These are phyloP conservation scores for Bruguiera sexangula DNA, from an alignment of 345 rosid genomes.

Conservation along the genomic window DNA sequence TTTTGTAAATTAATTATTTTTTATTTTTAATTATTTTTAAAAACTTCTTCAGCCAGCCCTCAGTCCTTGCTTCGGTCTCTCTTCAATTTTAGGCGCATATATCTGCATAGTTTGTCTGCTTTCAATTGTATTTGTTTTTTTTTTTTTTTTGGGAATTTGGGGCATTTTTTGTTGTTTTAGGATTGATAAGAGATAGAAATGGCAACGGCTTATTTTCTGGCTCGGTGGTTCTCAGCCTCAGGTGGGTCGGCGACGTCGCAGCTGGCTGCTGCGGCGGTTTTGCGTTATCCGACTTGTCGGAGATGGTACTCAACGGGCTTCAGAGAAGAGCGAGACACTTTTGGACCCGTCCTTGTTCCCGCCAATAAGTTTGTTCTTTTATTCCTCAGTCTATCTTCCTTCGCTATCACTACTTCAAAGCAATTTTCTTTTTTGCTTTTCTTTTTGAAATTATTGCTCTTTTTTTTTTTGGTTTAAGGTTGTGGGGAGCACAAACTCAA, in stretches of 20 bases:
- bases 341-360: constrained; percentile 88
- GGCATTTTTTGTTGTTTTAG: not conserved
- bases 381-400: not conserved
- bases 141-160: too few species aligned
- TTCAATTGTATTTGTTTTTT: too few species aligned
- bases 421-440: not conserved
- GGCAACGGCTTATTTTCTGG: constrained; percentile 50
- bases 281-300: constrained; percentile 45
- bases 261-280: constrained; percentile 33
- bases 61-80: too few species aligned
- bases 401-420: not conserved
- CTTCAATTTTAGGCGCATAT: too few species aligned
- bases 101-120: too few species aligned
- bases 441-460: not conserved
- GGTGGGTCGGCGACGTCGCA: constrained; percentile 32
- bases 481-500: constrained; percentile 99
- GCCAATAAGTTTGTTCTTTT: constrained; percentile 59
- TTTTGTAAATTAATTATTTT: too few species aligned
- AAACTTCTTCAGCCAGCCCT: too few species aligned
- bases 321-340: constrained; percentile 90
- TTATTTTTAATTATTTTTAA: too few species aligned
- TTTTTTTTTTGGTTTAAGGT: constrained; percentile 29
- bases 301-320: constrained; percentile 61
- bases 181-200: not conserved
- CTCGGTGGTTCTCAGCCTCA: constrained; percentile 53